These are phyloP conservation scores for Borealophlyctis nickersoniae DNA, from an alignment of 192 early-diverging fungal species.

Conservation along the genomic window DNA sequence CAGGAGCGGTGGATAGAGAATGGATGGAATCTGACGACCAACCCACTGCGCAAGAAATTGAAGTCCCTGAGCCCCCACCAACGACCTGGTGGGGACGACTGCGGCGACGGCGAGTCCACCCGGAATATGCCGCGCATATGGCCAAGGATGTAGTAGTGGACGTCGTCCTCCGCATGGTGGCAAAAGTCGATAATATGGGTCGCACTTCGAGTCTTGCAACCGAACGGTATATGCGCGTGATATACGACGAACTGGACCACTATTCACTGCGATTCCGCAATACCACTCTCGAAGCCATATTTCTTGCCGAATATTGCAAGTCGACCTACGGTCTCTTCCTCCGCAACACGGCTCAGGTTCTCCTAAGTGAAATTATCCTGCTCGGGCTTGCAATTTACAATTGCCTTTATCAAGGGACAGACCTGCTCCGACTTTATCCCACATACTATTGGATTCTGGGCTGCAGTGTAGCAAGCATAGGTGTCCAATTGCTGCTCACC, in stretches of 20 bases:
- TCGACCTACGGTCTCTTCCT: slow-evolving; percentile 18
- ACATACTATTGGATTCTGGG: slow-evolving; percentile 10
- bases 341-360: background rate
- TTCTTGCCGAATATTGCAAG: slow-evolving; percentile 15
- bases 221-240: slow-evolving; percentile 20
- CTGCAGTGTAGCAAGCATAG: slow-evolving; percentile 11
- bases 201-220: background rate
- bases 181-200: slow-evolving; percentile 12
- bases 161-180: slow-evolving; percentile 27
- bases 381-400: slow-evolving; percentile 23
- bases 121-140: background rate
- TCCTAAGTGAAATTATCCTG: slow-evolving; percentile 26
- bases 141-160: slow-evolving; percentile 28
- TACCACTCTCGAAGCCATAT: slow-evolving; percentile 17
- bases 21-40: slow-evolving; percentile 3
- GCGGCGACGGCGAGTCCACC: too few species aligned
- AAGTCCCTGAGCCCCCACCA: too few species aligned
- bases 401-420: background rate
- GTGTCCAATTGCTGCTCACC: slow-evolving; percentile 20
- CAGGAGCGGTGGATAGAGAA: slow-evolving; percentile 14
- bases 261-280: slow-evolving; percentile 13
- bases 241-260: slow-evolving; percentile 14
- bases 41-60: too few species aligned
- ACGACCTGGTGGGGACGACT: too few species aligned
- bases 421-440: background rate